Evolutionary conservation across 2,329 filamentous ascomycete species (phyloP), one percentile per base, ranked within the genome.

Genomic region (Claviceps capensis): DNA sequence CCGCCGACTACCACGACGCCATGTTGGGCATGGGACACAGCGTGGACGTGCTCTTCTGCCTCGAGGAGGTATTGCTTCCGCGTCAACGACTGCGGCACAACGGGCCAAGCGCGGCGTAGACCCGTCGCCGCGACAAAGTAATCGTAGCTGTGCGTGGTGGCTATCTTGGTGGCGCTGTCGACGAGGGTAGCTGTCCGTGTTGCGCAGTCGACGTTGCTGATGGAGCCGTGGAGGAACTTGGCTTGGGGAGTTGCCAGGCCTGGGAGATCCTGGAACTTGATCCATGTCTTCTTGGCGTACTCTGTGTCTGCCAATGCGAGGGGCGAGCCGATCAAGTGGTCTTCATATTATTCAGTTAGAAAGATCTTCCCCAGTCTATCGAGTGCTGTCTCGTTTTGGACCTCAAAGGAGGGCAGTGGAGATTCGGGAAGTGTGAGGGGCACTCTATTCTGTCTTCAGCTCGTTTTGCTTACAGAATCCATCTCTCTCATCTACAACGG

Each of bases 401-500:
- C 4, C 8, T 42, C 1, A 11, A 42, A 43, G 9, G 16, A 19
- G 38, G 38, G 14, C 14, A n/a, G n/a, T n/a, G 16, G n/a, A 16
- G 16, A 7, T 7, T 26, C 23, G 23, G 2, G 19, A 19, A 19
- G 19, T 19, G 19, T 2, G 19, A 19, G 19, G 38, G 38, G 14
- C 14, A n/a, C 5, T n/a, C 8, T 16, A 7, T 30, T 17, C 14
- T 38, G 23, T 26, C 5, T 26, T 26, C 23, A 26, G 23, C 5
- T 26, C 8, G 26, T 34, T 5, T 36, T 50, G 34, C 82, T 59
- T 71, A 89, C 85, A 89, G 64, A 81, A 89, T n/a, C 86, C 86
- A 70, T 90, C 86, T n/a, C 84, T 73, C 65, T 89, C 84, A 60
- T 90, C 85, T 23, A 87, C 80, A 22, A 90, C 75, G 22, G 83